phyloP scores from a whole-genome alignment of 768 basidiomycete species.

The Chalciporus chontae region DNA sequence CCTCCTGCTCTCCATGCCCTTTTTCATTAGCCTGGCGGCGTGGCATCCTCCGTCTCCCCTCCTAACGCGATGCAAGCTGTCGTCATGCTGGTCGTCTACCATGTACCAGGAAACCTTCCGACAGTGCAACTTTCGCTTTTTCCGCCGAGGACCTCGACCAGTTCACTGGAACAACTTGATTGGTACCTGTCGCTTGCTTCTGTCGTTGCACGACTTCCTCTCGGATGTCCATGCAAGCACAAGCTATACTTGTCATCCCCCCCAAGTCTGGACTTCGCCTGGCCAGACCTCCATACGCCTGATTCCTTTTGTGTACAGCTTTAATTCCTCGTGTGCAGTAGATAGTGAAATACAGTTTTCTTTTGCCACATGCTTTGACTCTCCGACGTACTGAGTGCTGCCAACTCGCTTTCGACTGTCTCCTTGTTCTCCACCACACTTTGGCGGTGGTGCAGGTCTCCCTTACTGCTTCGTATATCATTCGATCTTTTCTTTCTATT shows the following conservation, averaged over 20 bases:
- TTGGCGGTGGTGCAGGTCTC: conserved; percentile 13
- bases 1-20: not conserved
- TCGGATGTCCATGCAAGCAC: not conserved
- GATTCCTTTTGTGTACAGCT: conserved; percentile 17
- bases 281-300: conserved; percentile 2
- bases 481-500: conserved; percentile 18
- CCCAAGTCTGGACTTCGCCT: not conserved
- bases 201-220: not conserved
- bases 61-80: not conserved
- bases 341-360: conserved; percentile 36
- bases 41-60: not conserved
- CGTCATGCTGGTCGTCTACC: not conserved
- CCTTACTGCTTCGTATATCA: conserved; percentile 11
- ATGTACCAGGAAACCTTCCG: too few relatives aligned
- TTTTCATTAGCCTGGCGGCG: not conserved
- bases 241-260: not conserved
- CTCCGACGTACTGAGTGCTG: conserved; percentile 44
- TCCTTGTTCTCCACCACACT: conserved; percentile 21
- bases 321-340: conserved; percentile 29
- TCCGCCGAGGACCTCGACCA: not conserved
- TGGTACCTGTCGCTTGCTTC: not conserved
- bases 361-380: conserved; percentile 50
- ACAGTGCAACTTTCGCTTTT: not conserved
- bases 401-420: conserved; percentile 28
- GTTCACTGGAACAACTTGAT: not conserved